Percentiles rank a stretch among this genome's conserved stretches.
Conservation (phyloP, 2,329 filamentous ascomycete genomes). For the Corynespora cassiicola region DNA sequence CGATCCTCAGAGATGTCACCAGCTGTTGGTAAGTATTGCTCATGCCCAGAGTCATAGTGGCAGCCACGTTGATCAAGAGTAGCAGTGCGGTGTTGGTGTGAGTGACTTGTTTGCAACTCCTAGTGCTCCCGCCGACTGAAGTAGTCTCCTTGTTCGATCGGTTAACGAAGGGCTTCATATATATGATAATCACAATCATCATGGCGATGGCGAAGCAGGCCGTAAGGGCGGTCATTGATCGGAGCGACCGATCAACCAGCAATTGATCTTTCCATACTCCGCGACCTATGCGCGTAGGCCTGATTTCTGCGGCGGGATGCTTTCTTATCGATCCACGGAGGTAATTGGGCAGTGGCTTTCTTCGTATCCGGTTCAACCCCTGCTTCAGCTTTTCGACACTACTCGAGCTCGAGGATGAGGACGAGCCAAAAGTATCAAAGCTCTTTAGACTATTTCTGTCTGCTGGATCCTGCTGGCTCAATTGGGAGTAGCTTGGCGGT, state of each 20-base stretch:
- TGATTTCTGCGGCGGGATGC: conserved; percentile 27
- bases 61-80: conserved; percentile 35
- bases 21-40: conserved; percentile 43
- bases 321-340: conserved; percentile 18
- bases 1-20: conserved; percentile 30
- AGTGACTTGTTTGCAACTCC: conserved; percentile 24
- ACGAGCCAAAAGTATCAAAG: conserved; percentile 19
- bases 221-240: conserved; percentile 32
- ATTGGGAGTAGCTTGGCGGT: conserved; percentile 2
- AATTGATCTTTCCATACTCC: conserved; percentile 38
- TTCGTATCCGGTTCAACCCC: conserved; percentile 14
- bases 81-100: conserved; percentile 28
- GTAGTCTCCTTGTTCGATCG: conserved; percentile 27
- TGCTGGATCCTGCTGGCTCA: conserved; percentile 9
- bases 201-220: conserved; percentile 19
- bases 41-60: conserved; percentile 39
- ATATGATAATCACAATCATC: conserved; percentile 24
- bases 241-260: conserved; percentile 34
- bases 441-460: conserved; percentile 22
- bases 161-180: conserved; percentile 16
- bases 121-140: conserved; percentile 25
- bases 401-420: conserved; percentile 18
- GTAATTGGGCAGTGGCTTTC: conserved; percentile 24
- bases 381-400: conserved; percentile 24
- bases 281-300: conserved; percentile 27